phyloP scores from a whole-genome alignment of 371 early-diverging fungal genomes.

The Cokeromyces recurvatus region DNA sequence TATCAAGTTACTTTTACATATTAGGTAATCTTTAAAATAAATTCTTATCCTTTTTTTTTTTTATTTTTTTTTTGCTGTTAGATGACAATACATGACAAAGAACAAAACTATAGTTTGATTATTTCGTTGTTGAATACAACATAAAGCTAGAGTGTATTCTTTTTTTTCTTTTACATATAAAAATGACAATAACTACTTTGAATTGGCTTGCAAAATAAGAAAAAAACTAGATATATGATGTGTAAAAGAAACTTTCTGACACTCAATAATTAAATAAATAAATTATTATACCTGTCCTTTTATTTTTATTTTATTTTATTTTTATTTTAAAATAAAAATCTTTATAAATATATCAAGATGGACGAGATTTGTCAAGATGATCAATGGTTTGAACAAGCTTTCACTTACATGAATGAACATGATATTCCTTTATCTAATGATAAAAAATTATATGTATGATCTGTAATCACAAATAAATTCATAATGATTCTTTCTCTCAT shows the following conservation, averaged over 20 bases:
- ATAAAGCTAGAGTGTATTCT: slow-evolving; percentile 51
- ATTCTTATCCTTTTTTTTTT: no score
- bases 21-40: no score
- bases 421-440: slow-evolving; percentile 31
- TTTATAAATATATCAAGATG: slow-evolving; percentile 6
- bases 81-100: no score
- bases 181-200: no score
- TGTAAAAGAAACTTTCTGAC: no score
- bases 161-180: slow-evolving; percentile 59
- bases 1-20: no score
- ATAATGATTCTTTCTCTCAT: no score
- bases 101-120: slow-evolving; percentile 38
- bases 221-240: no score
- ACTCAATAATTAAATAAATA: neutral
- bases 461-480: no score
- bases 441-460: slow-evolving; percentile 36
- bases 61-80: no score
- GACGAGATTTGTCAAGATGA: slow-evolving; percentile 25
- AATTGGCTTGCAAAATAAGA: slow-evolving; percentile 25
- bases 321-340: neutral
- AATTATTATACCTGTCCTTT: neutral
- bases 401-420: slow-evolving; percentile 29
- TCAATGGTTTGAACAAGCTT: slow-evolving; percentile 41
- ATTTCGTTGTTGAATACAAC: slow-evolving; percentile 30
- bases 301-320: neutral